These are phyloP conservation scores for Huntiella moniliformis DNA, from an alignment of 2,329 filamentous ascomycete species.

Conservation along the genomic window DNA sequence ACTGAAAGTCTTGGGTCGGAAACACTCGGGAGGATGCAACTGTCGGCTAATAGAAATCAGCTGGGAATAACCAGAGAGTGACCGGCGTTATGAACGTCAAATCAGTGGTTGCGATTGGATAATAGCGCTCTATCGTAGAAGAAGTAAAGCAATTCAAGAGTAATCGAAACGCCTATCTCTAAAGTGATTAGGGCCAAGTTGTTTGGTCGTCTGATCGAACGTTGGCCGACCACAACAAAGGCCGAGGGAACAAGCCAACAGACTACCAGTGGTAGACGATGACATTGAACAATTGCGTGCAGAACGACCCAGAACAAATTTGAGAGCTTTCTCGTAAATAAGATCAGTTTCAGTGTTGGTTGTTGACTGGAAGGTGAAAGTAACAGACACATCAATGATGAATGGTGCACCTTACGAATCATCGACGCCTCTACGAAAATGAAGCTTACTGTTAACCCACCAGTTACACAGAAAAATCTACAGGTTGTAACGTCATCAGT, in stretches of 20 bases:
- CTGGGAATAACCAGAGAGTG: constrained; percentile 4
- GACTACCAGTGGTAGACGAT: not conserved
- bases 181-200: not conserved
- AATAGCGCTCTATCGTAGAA: not conserved
- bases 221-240: not conserved
- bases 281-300: too few species aligned
- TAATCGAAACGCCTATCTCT: not conserved
- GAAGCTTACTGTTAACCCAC: too few species aligned
- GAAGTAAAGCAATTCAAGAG: not conserved
- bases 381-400: too few species aligned
- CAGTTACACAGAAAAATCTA: too few species aligned
- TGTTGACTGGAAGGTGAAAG: too few species aligned
- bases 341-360: too few species aligned
- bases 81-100: not conserved
- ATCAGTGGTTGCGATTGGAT: not conserved
- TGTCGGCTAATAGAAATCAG: not conserved
- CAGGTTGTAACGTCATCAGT: too few species aligned
- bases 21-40: not conserved
- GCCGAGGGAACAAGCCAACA: not conserved
- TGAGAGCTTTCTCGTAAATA: too few species aligned
- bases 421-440: too few species aligned
- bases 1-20: too few species aligned
- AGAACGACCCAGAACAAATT: too few species aligned
- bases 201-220: not conserved
- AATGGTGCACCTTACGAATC: too few species aligned